phyloP scores from a whole-genome alignment of 2,329 filamentous ascomycete genomes.

The Rutstroemia sp. region DNA sequence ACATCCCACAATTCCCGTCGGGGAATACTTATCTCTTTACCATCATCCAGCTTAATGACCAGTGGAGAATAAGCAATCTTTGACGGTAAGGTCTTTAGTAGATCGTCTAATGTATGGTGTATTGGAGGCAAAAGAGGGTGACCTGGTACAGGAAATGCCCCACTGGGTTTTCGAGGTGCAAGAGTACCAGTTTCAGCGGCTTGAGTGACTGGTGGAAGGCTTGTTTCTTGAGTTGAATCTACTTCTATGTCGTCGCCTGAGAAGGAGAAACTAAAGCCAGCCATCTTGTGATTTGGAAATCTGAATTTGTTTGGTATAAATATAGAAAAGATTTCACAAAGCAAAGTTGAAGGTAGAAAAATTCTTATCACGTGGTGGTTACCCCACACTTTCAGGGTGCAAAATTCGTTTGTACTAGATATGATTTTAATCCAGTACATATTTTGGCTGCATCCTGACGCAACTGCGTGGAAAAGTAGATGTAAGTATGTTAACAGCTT shows the following conservation, averaged over 20 bases:
- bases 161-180: conserved; percentile 18
- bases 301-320: too few relatives aligned
- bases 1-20: conserved; percentile 78
- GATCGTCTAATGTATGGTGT: conserved; percentile 41
- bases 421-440: too few relatives aligned
- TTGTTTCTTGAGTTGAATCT: conserved; percentile 2
- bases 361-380: too few relatives aligned
- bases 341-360: too few relatives aligned
- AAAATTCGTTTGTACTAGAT: too few relatives aligned
- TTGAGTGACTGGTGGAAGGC: conserved; percentile 11
- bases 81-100: conserved; percentile 58
- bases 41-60: conserved; percentile 51
- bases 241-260: conserved; percentile 56
- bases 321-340: too few relatives aligned
- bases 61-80: conserved; percentile 65
- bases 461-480: too few relatives aligned
- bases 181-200: conserved; percentile 30
- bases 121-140: conserved; percentile 50
- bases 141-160: conserved; percentile 54
- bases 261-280: conserved; percentile 44
- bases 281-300: neutral
- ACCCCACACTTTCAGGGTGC: too few relatives aligned
- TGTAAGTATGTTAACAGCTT: neutral
- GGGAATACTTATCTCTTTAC: conserved; percentile 48
- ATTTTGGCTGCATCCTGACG: too few relatives aligned